Conservation (phyloP, 345 rosid species). For the Dipteronia dyeriana region DNA sequence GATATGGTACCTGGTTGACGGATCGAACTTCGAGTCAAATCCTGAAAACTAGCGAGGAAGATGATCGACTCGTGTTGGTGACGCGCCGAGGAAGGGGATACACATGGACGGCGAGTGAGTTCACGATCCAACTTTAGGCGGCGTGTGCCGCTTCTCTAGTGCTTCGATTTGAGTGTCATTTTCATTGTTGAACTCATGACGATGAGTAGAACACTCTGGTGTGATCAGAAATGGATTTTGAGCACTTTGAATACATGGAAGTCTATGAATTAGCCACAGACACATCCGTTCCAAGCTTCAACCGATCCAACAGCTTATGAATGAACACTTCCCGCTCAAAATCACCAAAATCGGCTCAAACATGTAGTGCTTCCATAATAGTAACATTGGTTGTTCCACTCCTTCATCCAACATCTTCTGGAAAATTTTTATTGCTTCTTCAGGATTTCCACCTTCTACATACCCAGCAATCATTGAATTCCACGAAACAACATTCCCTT, state of each 20-base stretch:
- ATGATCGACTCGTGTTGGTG: too few species aligned
- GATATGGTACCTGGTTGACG: too few species aligned
- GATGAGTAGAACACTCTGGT: too few species aligned
- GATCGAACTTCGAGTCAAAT: too few species aligned
- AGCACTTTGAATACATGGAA: constrained; percentile 83
- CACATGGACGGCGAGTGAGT: too few species aligned
- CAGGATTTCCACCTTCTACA: constrained; percentile 62
- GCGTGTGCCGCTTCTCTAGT: too few species aligned
- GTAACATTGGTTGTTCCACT: constrained; percentile 66
- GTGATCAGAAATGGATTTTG: too few species aligned
- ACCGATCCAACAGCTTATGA: constrained; percentile 48
- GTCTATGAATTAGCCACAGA: constrained; percentile 76
- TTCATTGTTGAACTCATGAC: too few species aligned
- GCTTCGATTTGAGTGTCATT: too few species aligned
- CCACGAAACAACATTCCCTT: constrained; percentile 72
- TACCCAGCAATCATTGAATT: constrained; percentile 88
- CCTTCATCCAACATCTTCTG: constrained; percentile 67
- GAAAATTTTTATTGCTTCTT: constrained; percentile 59
- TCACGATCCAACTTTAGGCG: too few species aligned
- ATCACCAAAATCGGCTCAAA: constrained; percentile 73
- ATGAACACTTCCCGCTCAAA: constrained; percentile 57
- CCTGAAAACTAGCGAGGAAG: too few species aligned
- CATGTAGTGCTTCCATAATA: constrained; percentile 65
- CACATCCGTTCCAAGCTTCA: constrained; percentile 50
- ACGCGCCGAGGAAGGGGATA: too few species aligned